phyloP scores from a whole-genome alignment of 805 yeast species.

The Pichia nanzhaoensis region DNA sequence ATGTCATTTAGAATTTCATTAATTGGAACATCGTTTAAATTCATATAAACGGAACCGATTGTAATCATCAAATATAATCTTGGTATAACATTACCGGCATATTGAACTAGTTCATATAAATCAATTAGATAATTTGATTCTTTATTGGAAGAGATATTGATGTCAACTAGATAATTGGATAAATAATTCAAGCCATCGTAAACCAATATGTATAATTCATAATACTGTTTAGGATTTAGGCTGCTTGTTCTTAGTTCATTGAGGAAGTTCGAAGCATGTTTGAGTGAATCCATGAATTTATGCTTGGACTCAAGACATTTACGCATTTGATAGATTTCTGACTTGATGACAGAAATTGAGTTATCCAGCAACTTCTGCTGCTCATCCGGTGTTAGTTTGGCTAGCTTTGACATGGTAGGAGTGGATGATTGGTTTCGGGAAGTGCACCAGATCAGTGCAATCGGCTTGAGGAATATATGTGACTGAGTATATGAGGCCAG shows the following conservation, averaged over 20 bases:
- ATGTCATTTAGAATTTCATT: slow-evolving; percentile 88
- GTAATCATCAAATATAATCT: slow-evolving; percentile 91
- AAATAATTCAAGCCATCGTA: slow-evolving; percentile 75
- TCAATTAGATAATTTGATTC: slow-evolving; percentile 58
- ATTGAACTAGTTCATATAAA: slow-evolving; percentile 89
- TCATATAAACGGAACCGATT: slow-evolving; percentile 85
- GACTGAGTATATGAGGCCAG: too few species aligned
- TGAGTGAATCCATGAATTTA: slow-evolving; percentile 78
- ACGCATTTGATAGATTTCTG: slow-evolving; percentile 71
- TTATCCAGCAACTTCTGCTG: slow-evolving; percentile 34
- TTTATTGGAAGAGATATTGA: slow-evolving; percentile 14
- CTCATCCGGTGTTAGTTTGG: slow-evolving; percentile 18
- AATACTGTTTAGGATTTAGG: slow-evolving; percentile 84
- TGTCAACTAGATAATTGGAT: slow-evolving; percentile 55
- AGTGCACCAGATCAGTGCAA: not conserved
- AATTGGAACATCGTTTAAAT: slow-evolving; percentile 68
- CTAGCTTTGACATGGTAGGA: slow-evolving; percentile 10
- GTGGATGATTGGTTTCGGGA: not conserved
- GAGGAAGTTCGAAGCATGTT: slow-evolving; percentile 77
- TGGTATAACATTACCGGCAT: slow-evolving; percentile 90
- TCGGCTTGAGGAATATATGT: too few species aligned
- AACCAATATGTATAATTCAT: slow-evolving; percentile 78
- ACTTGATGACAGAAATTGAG: slow-evolving; percentile 47
- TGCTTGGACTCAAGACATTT: slow-evolving; percentile 59
- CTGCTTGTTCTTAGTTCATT: slow-evolving; percentile 72